Evolutionary conservation across 139 green algal species (phyloP).

Genomic region (Chlamydomonas incerta): DNA sequence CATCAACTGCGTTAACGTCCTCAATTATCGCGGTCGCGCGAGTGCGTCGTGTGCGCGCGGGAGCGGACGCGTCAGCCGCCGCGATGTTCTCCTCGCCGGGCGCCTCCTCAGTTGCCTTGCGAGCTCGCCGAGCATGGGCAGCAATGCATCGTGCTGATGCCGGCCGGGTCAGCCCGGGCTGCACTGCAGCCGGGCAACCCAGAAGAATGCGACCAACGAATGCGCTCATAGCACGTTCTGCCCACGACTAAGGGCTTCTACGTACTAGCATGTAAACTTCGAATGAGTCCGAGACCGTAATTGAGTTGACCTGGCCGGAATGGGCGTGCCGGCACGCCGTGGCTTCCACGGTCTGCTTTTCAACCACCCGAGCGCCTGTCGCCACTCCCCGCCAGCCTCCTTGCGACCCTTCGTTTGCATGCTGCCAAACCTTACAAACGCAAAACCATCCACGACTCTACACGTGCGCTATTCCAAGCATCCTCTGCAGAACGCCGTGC

Average conservation of each 20-base stretch:
- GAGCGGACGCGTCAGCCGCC: not conserved
- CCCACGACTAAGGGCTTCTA: not conserved
- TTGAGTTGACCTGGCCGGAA: too few relatives aligned
- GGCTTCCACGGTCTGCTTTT: too few relatives aligned
- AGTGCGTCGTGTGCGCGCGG: not conserved
- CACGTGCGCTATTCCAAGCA: too few relatives aligned
- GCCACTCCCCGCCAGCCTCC: too few relatives aligned
- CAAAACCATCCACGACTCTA: too few relatives aligned
- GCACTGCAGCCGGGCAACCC: not conserved
- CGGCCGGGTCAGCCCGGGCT: not conserved
- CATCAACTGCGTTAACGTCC: not conserved
- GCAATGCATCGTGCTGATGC: not conserved
- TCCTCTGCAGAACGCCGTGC: too few relatives aligned
- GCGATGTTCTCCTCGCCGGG: not conserved
- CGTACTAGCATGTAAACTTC: not conserved
- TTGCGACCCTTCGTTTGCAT: too few relatives aligned
- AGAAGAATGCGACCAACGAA: not conserved
- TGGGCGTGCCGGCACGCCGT: too few relatives aligned
- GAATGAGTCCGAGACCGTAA: too few relatives aligned
- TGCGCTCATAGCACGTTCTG: slow-evolving; percentile 1
- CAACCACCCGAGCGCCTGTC: too few relatives aligned
- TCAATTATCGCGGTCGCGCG: not conserved
- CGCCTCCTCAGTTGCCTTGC: not conserved
- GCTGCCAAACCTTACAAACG: too few relatives aligned
- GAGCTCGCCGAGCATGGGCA: not conserved